Percentiles rank a stretch among this genome's conserved stretches.
Evolutionary conservation across 2,329 filamentous ascomycete genomes (phyloP).

Genomic region (Talaromyces sp.): DNA sequence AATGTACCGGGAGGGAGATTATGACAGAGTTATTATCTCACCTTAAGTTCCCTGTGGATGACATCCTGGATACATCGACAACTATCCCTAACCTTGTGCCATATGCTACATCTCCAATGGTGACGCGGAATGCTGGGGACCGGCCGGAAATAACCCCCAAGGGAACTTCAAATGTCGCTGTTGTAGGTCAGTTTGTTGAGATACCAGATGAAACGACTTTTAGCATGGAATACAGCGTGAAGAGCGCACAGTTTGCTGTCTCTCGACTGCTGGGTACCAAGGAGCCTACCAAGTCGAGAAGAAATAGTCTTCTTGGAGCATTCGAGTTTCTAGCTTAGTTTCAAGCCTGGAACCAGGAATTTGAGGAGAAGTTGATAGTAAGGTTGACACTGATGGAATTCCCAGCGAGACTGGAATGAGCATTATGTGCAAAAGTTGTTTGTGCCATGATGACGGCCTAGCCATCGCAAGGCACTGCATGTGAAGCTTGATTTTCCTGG

Average conservation of each 20-base stretch:
- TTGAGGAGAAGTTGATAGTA: too few relatives aligned
- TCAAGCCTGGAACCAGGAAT: too few relatives aligned
- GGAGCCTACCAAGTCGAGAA: background rate
- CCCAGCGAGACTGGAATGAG: too few relatives aligned
- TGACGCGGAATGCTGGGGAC: conserved; percentile 32
- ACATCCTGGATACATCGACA: conserved; percentile 24
- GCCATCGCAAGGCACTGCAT: too few relatives aligned
- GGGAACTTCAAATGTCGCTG: conserved; percentile 35
- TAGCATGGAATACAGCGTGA: conserved; percentile 37
- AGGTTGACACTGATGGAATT: too few relatives aligned
- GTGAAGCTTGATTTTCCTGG: too few relatives aligned
- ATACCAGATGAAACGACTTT: conserved; percentile 36
- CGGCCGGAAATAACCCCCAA: conserved; percentile 37
- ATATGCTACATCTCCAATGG: conserved; percentile 35
- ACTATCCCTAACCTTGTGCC: conserved; percentile 40
- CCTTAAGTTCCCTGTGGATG: conserved; percentile 31
- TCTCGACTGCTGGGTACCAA: conserved; percentile 24
- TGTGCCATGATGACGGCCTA: too few relatives aligned
- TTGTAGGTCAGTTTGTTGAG: conserved; percentile 42
- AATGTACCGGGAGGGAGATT: conserved; percentile 40
- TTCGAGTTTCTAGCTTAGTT: too few relatives aligned
- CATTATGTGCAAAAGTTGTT: too few relatives aligned
- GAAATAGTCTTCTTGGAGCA: background rate
- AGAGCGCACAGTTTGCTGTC: conserved; percentile 35
- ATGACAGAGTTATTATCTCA: conserved; percentile 37